Conservation (phyloP, 768 basidiomycete species). For the Auriscalpium orientale region DNA sequence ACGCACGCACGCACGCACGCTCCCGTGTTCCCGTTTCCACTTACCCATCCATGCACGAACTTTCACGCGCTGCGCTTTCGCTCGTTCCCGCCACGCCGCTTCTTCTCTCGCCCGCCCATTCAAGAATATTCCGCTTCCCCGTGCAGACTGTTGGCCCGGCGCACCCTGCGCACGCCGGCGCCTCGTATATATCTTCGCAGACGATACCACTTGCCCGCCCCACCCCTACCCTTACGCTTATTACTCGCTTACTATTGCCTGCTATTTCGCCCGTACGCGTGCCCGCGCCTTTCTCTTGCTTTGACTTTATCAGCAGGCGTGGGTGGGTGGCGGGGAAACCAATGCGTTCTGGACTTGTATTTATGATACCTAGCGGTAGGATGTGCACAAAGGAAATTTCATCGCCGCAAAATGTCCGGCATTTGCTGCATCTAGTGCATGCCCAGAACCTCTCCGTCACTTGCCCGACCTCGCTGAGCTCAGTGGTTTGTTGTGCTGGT, state of each 20-base stretch:
- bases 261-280: neutral
- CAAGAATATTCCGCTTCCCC: neutral
- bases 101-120: neutral
- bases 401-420: neutral
- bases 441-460: too few species aligned
- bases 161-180: neutral
- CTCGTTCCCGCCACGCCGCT: neutral
- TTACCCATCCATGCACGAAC: neutral
- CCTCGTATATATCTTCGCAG: slow-evolving; percentile 1
- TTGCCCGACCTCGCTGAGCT: too few species aligned
- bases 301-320: neutral
- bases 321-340: neutral
- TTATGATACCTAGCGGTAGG: neutral
- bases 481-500: too few species aligned
- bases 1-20: neutral
- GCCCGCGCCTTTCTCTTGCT: neutral
- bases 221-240: neutral
- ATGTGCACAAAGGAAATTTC: neutral
- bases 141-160: neutral
- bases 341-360: neutral
- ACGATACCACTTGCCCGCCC: neutral
- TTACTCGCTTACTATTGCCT: neutral
- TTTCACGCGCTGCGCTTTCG: neutral
- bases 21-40: neutral
- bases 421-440: too few species aligned